Base-by-base conservation (phyloP, 176 grass and related monocot species). In the Cenchrus americanus region DNA sequence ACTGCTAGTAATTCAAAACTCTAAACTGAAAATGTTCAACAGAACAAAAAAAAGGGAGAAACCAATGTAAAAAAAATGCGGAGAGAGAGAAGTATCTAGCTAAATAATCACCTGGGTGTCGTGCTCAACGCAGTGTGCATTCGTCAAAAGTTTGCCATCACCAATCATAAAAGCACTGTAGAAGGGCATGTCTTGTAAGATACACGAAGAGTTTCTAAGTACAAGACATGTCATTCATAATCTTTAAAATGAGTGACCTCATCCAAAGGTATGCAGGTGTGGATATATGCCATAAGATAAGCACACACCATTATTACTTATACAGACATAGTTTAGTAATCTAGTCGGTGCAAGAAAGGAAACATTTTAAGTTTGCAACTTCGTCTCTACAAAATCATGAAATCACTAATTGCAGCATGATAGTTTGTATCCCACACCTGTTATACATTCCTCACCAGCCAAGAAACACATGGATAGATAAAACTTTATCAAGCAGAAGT, bases 101-200 rank as follows among this genome's bases (percentile, higher is more conserved):
- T 75, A 80, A 69, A 52, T 71, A 77, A 73, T 49, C 24, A 97
- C 96, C 93, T 99, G 96, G 24, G 96, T 94, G 64, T 89, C 86
- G 78, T 95, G 89, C 74, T 99, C 91, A 83, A 99, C 96, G 48
- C 93, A 95, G 79, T 99, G 96, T 24, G 96, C 96, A 89, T 99
- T 99, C 44, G 96, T 99, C 83, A 99, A 87, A 79, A 99, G 86
- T 79, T 96, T 99, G 21, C 85, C 83, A 92, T 96, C 93, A 80
- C 91, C 93, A 71, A 96, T 99, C 96, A 99, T 94, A 85, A 99
- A 99, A 85, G 96, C 96, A 81, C 96, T 96, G 86, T 81, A 77
- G 80, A 81, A 85, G 14, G 47, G 76, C 30, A 50, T 57, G 46
- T 48, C 2, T 79, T 74, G 41, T 60, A 82, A 77, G 65, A 82